Percentiles rank a stretch among this genome's conserved stretches.
These are phyloP conservation scores for Starmerella etchellsii DNA, from an alignment of 805 yeast species.

Conservation along the genomic window DNA sequence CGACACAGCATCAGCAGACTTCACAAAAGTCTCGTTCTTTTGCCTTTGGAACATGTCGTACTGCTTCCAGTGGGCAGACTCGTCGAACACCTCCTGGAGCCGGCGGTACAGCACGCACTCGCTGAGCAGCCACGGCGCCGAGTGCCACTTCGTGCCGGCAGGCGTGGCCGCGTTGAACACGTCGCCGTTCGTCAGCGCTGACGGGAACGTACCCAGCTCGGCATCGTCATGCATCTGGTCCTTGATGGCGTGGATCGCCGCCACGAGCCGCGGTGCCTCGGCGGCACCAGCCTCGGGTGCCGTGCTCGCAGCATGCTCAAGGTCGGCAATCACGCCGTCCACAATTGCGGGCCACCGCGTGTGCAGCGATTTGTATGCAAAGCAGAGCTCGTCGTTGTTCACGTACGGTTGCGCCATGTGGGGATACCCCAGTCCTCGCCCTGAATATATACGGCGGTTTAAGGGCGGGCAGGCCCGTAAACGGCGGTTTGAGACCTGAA, in stretches of 20 bases:
- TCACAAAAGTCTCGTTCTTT: conserved; percentile 62
- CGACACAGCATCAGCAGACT: conserved; percentile 63
- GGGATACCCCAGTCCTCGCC: too few species aligned
- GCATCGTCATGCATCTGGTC: conserved; percentile 28
- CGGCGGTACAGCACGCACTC: conserved; percentile 76
- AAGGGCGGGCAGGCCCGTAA: too few species aligned
- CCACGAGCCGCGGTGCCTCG: conserved; percentile 39
- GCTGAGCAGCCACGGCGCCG: conserved; percentile 81
- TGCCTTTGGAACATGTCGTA: conserved; percentile 65
- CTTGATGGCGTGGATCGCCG: conserved; percentile 34
- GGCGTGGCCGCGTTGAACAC: conserved; percentile 42
- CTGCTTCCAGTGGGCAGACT: conserved; percentile 32
- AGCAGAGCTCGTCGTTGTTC: conserved; percentile 48
- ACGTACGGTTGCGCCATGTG: conserved; percentile 17
- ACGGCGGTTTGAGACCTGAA: too few species aligned
- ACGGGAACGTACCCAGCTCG: conserved; percentile 34
- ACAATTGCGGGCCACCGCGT: conserved; percentile 82
- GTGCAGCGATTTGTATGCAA: conserved; percentile 68
- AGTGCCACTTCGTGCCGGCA: conserved; percentile 44
- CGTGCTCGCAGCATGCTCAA: conserved; percentile 29
- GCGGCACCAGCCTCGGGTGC: conserved; percentile 22
- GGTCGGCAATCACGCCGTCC: conserved; percentile 53
- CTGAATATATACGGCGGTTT: too few species aligned
- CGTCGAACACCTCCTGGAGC: conserved; percentile 24
- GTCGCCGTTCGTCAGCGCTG: conserved; percentile 33